These are phyloP conservation scores for Mariannaea sp. DNA, from an alignment of 2,329 filamentous ascomycete genomes.

Conservation along the genomic window DNA sequence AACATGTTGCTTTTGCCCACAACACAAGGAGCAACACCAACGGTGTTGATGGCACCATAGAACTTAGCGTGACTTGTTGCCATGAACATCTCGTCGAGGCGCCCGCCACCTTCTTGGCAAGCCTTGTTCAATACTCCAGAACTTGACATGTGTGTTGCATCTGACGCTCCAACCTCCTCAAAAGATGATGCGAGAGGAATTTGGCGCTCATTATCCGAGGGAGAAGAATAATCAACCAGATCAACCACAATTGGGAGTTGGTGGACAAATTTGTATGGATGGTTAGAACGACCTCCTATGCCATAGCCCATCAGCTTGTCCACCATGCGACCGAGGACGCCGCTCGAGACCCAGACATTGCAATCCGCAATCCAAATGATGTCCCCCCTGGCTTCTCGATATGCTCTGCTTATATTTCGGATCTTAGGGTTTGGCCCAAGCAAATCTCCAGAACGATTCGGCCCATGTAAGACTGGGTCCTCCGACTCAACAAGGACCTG, in stretches of 20 bases:
- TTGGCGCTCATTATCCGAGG: conserved; percentile 29
- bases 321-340: conserved; percentile 85
- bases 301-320: conserved; percentile 77
- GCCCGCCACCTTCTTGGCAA: conserved; percentile 67
- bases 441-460: conserved; percentile 54
- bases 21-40: conserved; percentile 87
- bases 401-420: conserved; percentile 91
- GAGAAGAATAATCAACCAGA: conserved; percentile 46
- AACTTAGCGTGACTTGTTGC: conserved; percentile 94
- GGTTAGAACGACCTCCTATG: conserved; percentile 52
- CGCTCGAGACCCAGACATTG: conserved; percentile 88
- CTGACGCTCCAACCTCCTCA: conserved; percentile 32
- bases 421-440: conserved; percentile 99
- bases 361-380: conserved; percentile 95
- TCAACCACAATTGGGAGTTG: conserved; percentile 92
- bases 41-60: conserved; percentile 95
- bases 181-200: conserved; percentile 43
- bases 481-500: conserved; percentile 80
- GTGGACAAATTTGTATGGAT: conserved; percentile 88
- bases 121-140: conserved; percentile 38
- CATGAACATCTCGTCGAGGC: conserved; percentile 94
- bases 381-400: conserved; percentile 84
- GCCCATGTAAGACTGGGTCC: conserved; percentile 69
- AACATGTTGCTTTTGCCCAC: conserved; percentile 99
- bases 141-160: conserved; percentile 23